Conservation (phyloP, 2,329 filamentous ascomycete species). For the Capronia coronata region DNA sequence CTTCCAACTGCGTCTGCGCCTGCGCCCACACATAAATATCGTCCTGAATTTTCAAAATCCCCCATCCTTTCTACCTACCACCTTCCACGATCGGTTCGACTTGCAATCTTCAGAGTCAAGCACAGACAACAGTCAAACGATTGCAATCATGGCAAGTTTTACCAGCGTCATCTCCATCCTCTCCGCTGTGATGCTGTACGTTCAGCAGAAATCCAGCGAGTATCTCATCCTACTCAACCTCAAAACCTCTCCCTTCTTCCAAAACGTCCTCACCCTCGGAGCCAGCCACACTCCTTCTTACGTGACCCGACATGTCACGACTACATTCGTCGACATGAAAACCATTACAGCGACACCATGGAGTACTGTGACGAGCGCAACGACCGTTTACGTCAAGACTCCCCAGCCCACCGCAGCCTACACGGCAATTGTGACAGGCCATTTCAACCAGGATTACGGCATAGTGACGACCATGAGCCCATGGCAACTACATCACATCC, state of each 20-base stretch:
- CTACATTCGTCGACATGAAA: background rate
- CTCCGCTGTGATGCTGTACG: background rate
- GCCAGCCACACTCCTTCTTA: background rate
- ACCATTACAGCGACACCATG: background rate
- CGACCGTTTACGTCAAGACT: background rate
- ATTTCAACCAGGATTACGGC: background rate
- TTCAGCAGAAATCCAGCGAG: background rate
- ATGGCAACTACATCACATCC: background rate
- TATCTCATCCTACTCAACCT: background rate
- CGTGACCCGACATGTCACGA: background rate
- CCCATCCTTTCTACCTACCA: background rate
- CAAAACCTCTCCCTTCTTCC: background rate
- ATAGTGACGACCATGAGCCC: background rate
- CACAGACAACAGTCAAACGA: background rate
- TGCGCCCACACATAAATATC: too few relatives aligned
- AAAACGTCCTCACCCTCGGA: background rate
- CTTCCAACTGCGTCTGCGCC: background rate
- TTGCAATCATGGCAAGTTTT: slow-evolving; percentile 2
- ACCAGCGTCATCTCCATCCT: background rate
- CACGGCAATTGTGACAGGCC: background rate
- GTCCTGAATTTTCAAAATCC: too few relatives aligned
- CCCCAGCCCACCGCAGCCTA: background rate
- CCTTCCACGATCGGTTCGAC: background rate
- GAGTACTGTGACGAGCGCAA: background rate
- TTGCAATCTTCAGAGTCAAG: background rate